A percentile compares a stretch with the other conserved stretches of the same genome.
phyloP scores from a whole-genome alignment of 768 basidiomycete genomes.

The Tephrocybe sp. region DNA sequence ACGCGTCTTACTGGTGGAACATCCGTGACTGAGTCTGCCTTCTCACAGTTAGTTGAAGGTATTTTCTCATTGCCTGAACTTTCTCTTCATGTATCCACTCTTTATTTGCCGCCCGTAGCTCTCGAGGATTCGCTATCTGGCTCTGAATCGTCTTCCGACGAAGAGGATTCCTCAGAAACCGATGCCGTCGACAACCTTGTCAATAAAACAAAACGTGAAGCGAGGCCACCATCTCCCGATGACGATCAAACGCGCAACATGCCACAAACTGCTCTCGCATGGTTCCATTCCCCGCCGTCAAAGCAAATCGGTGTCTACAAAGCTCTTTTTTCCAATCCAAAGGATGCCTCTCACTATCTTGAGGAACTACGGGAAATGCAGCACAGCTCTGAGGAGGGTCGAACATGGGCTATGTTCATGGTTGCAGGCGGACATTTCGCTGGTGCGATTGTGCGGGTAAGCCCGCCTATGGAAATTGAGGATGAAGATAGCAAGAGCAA shows the following conservation, averaged over 20 bases:
- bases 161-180: conserved; percentile 51
- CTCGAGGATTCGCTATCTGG: conserved; percentile 91
- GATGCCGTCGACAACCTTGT: conserved; percentile 70
- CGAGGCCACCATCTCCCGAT: conserved; percentile 47
- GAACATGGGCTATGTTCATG: conserved; percentile 95
- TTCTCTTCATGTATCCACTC: background rate
- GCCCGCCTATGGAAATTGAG: conserved; percentile 46
- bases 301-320: conserved; percentile 92
- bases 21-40: conserved; percentile 67
- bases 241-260: conserved; percentile 23
- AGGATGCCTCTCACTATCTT: conserved; percentile 48
- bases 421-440: conserved; percentile 98
- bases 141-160: conserved; percentile 72
- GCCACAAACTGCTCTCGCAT: conserved; percentile 69
- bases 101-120: conserved; percentile 34
- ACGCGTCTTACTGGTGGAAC: conserved; percentile 61
- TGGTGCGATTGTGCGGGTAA: conserved; percentile 79
- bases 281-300: conserved; percentile 86
- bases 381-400: conserved; percentile 43
- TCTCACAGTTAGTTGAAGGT: conserved; percentile 82
- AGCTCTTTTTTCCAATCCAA: conserved; percentile 60
- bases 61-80: conserved; percentile 18
- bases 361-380: conserved; percentile 68
- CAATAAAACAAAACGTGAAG: conserved; percentile 49
- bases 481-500: conserved; percentile 37